A percentile compares a stretch with the other conserved stretches of the same genome.
These are phyloP conservation scores for Schizosaccharomyces lindneri DNA, from an alignment of 805 yeast genomes.

Conservation along the genomic window DNA sequence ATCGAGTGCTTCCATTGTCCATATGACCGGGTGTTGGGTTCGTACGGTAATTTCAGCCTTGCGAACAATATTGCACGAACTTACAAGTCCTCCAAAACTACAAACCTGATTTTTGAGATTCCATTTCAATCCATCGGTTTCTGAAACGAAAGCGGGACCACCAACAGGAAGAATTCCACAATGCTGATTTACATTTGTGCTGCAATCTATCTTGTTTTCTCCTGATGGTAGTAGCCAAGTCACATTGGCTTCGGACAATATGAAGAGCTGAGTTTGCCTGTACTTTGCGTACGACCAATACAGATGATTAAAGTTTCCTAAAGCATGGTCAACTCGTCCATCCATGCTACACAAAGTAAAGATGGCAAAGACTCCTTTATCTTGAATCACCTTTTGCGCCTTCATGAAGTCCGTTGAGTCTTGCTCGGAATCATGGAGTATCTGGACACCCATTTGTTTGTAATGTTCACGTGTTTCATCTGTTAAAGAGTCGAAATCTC, in stretches of 20 bases:
- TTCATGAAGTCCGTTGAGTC: slow-evolving; percentile 1
- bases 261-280: not conserved
- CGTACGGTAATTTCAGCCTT: not conserved
- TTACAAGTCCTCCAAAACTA: not conserved
- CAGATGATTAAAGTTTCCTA: not conserved
- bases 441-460: not conserved
- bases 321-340: slow-evolving; percentile 1
- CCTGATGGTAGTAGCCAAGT: not conserved
- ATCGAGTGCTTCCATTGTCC: not conserved
- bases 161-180: slow-evolving; percentile 1
- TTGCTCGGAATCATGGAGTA: not conserved
- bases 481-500: slow-evolving; percentile 1
- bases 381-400: not conserved
- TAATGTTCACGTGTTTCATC: not conserved
- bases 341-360: not conserved
- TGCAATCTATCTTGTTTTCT: not conserved
- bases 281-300: not conserved
- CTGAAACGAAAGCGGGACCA: not conserved
- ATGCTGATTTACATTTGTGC: not conserved
- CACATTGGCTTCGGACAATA: not conserved
- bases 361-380: not conserved
- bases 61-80: not conserved
- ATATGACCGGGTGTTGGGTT: not conserved
- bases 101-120: not conserved
- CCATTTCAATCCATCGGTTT: not conserved